These are phyloP conservation scores for Aspergillus conjunctus DNA, from an alignment of 495 filamentous ascomycete genomes.

Conservation along the genomic window DNA sequence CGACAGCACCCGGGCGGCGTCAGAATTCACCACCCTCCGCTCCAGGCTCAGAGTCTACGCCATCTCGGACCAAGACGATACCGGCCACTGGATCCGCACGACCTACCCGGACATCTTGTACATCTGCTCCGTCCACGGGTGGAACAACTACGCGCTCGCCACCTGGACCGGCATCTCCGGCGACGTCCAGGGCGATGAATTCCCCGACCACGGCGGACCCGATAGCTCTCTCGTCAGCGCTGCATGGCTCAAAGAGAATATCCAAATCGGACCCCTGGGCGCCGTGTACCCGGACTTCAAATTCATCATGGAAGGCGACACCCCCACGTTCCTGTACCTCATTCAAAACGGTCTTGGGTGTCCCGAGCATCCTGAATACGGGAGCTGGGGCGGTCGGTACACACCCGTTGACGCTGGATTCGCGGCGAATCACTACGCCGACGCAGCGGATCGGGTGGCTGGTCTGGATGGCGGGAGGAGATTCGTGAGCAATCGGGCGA, in stretches of 20 bases:
- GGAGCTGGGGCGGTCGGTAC: conserved; percentile 40
- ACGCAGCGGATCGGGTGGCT: conserved; percentile 7
- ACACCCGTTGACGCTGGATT: conserved; percentile 33
- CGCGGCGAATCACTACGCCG: conserved; percentile 1
- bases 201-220: conserved; percentile 43
- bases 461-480: conserved; percentile 2
- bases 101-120: conserved; percentile 48
- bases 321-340: conserved; percentile 45
- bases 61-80: conserved; percentile 52
- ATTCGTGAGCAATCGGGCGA: background rate
- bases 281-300: conserved; percentile 40
- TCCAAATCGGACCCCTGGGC: conserved; percentile 47
- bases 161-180: conserved; percentile 49
- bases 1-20: too few species aligned
- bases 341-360: conserved; percentile 47
- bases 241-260: conserved; percentile 43
- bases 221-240: conserved; percentile 42
- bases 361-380: conserved; percentile 41
- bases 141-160: conserved; percentile 43
- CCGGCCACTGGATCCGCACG: conserved; percentile 44
- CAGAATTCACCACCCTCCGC: too few species aligned
- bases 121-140: conserved; percentile 46
- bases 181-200: too few species aligned
- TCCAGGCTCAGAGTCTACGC: conserved; percentile 46
- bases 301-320: conserved; percentile 48